Conservation (phyloP, 495 filamentous ascomycete genomes). For the Diplogelasinospora grovesii region DNA sequence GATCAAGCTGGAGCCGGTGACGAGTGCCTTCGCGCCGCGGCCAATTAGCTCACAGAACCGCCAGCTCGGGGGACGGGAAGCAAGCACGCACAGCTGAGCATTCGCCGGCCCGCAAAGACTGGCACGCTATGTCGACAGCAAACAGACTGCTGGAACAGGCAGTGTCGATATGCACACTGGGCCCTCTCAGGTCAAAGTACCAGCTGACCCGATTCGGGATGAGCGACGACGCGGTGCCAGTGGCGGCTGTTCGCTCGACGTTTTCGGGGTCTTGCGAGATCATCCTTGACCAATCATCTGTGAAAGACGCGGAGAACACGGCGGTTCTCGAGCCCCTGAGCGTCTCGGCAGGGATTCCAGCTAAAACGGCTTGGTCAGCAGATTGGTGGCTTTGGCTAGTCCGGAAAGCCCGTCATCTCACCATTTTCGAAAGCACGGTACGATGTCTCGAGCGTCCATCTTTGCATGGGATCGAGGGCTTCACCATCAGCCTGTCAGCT, state of each 20-base stretch:
- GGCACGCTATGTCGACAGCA: conserved; percentile 44
- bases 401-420: conserved; percentile 25
- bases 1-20: conserved; percentile 45
- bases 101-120: conserved; percentile 36
- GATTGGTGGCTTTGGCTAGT: no score
- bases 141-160: conserved; percentile 49
- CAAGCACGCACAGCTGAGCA: conserved; percentile 8
- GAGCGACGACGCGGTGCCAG: conserved; percentile 19
- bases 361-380: background rate
- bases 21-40: conserved; percentile 29
- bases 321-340: conserved; percentile 31
- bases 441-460: conserved; percentile 64
- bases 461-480: conserved; percentile 78
- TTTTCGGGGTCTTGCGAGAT: conserved; percentile 22
- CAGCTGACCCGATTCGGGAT: conserved; percentile 46
- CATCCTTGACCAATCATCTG: conserved; percentile 25
- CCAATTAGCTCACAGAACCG: conserved; percentile 43
- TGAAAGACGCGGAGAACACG: conserved; percentile 25
- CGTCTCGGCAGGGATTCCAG: conserved; percentile 61
- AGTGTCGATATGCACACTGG: conserved; percentile 37
- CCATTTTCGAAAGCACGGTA: conserved; percentile 74
- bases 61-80: conserved; percentile 42
- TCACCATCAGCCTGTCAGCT: no score
- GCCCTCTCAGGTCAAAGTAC: conserved; percentile 38
- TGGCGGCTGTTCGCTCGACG: conserved; percentile 41